Evolutionary conservation across 768 basidiomycete species (phyloP).

Genomic region (Amanita pseudoporphyria): DNA sequence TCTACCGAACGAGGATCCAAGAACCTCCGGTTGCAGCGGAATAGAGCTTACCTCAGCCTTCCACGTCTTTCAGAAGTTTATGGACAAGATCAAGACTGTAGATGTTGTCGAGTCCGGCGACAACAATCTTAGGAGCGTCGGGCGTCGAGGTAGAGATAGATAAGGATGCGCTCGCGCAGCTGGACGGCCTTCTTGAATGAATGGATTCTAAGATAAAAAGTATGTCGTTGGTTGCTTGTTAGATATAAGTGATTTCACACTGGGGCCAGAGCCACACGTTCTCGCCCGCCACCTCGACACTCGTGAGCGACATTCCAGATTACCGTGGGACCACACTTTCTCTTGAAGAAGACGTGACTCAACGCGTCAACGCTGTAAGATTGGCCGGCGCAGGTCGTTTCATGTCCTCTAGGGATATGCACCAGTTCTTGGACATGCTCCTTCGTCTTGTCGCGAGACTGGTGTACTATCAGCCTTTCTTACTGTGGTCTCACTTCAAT

Average conservation of each 20-base stretch:
- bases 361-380: slow-evolving; percentile 9
- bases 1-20: slow-evolving; percentile 11
- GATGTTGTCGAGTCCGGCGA: slow-evolving; percentile 4
- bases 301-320: too few species aligned
- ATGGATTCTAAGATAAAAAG: too few species aligned
- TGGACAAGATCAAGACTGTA: slow-evolving; percentile 11
- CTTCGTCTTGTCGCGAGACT: slow-evolving; percentile 10
- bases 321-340: slow-evolving; percentile 5
- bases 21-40: slow-evolving; percentile 10
- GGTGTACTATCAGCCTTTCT: slow-evolving; percentile 5
- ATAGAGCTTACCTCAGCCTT: slow-evolving; percentile 10
- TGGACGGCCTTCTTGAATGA: too few species aligned
- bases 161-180: too few species aligned
- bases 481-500: slow-evolving; percentile 3
- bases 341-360: slow-evolving; percentile 10
- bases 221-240: too few species aligned
- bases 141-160: slow-evolving; percentile 8
- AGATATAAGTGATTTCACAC: too few species aligned
- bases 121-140: too few species aligned
- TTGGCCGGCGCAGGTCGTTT: slow-evolving; percentile 10
- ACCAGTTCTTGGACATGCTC: too few species aligned
- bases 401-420: too few species aligned
- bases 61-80: slow-evolving; percentile 13
- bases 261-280: too few species aligned
- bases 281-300: too few species aligned